Conservation (phyloP, 805 yeast genomes). For the Ogataea paraovalis region DNA sequence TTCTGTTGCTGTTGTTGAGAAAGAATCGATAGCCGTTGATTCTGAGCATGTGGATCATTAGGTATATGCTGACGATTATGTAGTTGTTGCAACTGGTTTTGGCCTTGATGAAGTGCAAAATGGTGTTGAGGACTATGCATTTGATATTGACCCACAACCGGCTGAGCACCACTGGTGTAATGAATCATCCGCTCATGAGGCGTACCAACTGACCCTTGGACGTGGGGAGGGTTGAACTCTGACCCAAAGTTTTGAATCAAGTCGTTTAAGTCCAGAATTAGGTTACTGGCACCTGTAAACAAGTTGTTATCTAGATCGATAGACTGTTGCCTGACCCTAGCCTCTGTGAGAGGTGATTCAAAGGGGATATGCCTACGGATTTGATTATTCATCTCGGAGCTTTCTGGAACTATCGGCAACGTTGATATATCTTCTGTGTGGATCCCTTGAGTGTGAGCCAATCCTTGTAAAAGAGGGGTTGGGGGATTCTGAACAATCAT, state of each 20-base stretch:
- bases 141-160: not conserved
- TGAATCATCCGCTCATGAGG: not conserved
- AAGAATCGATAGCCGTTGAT: not conserved
- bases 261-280: conserved; percentile 34
- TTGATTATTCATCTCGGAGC: conserved; percentile 5
- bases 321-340: conserved; percentile 9
- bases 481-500: conserved; percentile 24
- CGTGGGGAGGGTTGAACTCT: conserved; percentile 20
- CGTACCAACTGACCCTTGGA: not conserved
- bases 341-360: conserved; percentile 5
- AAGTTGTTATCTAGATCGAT: conserved; percentile 29
- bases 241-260: conserved; percentile 28
- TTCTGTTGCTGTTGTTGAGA: not conserved
- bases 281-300: conserved; percentile 32
- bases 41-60: not conserved
- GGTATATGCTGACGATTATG: not conserved
- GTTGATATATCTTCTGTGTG: not conserved
- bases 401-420: not conserved
- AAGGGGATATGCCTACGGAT: conserved; percentile 12
- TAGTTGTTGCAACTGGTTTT: not conserved
- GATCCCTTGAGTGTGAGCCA: not conserved
- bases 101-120: not conserved
- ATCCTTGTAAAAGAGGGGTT: conserved; percentile 1
- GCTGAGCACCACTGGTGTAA: not conserved
- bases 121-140: not conserved